Evolutionary conservation across 139 green algal species (phyloP), one percentile per base, ranked within the genome.

Genomic region (Chlamydomonas incerta): DNA sequence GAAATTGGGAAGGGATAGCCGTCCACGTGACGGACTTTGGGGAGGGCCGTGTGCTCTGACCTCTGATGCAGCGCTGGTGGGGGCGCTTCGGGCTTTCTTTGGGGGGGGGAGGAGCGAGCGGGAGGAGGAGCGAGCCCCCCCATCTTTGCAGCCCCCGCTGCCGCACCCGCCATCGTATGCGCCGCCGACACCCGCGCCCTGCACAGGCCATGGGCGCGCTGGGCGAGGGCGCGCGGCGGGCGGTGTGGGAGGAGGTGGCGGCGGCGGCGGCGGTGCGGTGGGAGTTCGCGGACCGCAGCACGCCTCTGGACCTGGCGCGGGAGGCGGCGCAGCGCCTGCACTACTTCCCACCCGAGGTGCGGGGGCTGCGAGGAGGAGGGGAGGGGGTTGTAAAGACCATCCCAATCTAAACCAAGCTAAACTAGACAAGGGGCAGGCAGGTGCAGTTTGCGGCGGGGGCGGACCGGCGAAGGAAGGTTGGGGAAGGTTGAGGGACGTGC

Each of bases 241-340:
- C 24, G 37, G 74, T 72, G 47, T 88, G 73, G 72, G 31, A 57
- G 23, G 87, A 90, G 63, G 72, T 85, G 58, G 83, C 83, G 9
- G 66, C 33, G 28, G 46, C 81, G 33, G 73, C 87, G 15, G n/a
- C 52, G 35, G 41, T 92, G 67, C 55, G 87, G 3, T 92, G 85
- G 41, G 63, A 90, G 24, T 90, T 86, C 79, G 58, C 66, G 62
- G 90, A 93, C 75, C 72, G 80, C 1, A 52, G 47, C 8, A 52
- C 89, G 21, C 87, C 90, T 0, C 76, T 90, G 46, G 72, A 85
- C 6, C 67, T 86, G 33, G 90, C 83, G 23, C 67, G 87, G 57
- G 66, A 75, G 31, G 63, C 62, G 24, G 91, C 91, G 1, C 57
- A 88, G 20, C 33, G 69, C 4, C 74, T 91, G 70, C 85, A 90